These are phyloP conservation scores for Xylaria hypoxylon DNA, from an alignment of 2,329 filamentous ascomycete species.

Conservation along the genomic window DNA sequence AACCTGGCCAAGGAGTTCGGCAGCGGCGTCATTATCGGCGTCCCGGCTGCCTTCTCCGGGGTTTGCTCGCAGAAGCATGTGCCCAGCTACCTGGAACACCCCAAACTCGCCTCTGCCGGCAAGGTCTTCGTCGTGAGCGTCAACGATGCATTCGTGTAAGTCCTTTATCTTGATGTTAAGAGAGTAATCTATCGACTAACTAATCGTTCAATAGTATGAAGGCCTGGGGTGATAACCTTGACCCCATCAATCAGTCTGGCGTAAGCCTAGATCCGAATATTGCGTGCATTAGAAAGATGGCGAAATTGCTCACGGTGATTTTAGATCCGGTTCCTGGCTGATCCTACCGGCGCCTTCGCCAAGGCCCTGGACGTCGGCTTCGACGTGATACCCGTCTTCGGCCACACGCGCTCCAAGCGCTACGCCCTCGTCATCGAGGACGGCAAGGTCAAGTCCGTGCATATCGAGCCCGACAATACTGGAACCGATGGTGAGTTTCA, in stretches of 20 bases:
- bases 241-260: conserved; percentile 78
- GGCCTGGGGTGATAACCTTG: conserved; percentile 83
- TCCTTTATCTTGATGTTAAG: conserved; percentile 2
- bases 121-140: conserved; percentile 91
- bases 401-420: conserved; percentile 84
- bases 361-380: conserved; percentile 86
- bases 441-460: conserved; percentile 83
- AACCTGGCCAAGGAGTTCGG: conserved; percentile 82
- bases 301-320: not conserved
- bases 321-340: conserved; percentile 89
- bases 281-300: not conserved
- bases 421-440: conserved; percentile 87
- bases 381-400: conserved; percentile 82
- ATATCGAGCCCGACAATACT: conserved; percentile 90
- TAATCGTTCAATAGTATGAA: conserved; percentile 74
- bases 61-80: conserved; percentile 75
- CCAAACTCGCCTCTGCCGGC: conserved; percentile 81
- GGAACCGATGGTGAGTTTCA: conserved; percentile 75
- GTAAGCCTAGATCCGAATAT: conserved; percentile 64
- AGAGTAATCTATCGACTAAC: not conserved
- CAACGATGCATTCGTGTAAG: conserved; percentile 95
- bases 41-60: conserved; percentile 79
- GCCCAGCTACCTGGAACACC: conserved; percentile 85
- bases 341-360: conserved; percentile 83
- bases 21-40: conserved; percentile 84